phyloP scores from a whole-genome alignment of 208 protist species.

The Trypanosomatidae sp. region DNA sequence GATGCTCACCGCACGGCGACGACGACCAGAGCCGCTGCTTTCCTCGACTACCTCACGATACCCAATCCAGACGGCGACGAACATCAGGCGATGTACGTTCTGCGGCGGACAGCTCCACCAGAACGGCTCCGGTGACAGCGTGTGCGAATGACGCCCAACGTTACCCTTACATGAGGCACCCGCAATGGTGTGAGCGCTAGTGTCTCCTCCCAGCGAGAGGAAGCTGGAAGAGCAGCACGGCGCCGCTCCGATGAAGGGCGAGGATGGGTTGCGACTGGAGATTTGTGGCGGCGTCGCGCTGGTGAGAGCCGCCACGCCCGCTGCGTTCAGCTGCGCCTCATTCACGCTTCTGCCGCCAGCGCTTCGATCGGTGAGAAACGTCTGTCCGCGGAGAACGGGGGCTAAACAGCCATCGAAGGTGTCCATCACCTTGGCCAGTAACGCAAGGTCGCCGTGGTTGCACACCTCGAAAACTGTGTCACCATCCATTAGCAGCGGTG shows the following conservation, averaged over 20 bases:
- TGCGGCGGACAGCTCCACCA: constrained; percentile 59
- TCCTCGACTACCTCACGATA: constrained; percentile 44
- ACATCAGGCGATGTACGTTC: constrained; percentile 63
- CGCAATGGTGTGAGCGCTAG: constrained; percentile 14
- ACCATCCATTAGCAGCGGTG: constrained; percentile 39
- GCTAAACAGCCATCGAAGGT: constrained; percentile 52
- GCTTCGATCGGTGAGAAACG: constrained; percentile 31
- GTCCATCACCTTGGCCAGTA: constrained; percentile 41
- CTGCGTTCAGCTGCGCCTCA: not conserved
- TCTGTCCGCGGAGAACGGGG: constrained; percentile 55
- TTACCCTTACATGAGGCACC: constrained; percentile 9
- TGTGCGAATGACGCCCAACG: constrained; percentile 14
- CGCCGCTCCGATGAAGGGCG: constrained; percentile 11
- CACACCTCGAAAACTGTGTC: constrained; percentile 49
- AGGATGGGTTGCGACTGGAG: constrained; percentile 16
- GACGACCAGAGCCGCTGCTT: constrained; percentile 37
- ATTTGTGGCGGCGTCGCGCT: not conserved
- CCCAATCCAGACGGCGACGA: constrained; percentile 56
- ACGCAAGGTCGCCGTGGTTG: constrained; percentile 39
- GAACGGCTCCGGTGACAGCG: constrained; percentile 31
- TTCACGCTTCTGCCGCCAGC: not conserved
- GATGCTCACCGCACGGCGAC: constrained; percentile 41
- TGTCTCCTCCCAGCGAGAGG: constrained; percentile 8
- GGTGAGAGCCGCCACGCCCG: constrained; percentile 2
- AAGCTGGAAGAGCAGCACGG: not conserved